Evolutionary conservation across 2,329 filamentous ascomycete species (phyloP), one percentile per base, ranked within the genome.

Genomic region (Colletotrichum eremochloae): DNA sequence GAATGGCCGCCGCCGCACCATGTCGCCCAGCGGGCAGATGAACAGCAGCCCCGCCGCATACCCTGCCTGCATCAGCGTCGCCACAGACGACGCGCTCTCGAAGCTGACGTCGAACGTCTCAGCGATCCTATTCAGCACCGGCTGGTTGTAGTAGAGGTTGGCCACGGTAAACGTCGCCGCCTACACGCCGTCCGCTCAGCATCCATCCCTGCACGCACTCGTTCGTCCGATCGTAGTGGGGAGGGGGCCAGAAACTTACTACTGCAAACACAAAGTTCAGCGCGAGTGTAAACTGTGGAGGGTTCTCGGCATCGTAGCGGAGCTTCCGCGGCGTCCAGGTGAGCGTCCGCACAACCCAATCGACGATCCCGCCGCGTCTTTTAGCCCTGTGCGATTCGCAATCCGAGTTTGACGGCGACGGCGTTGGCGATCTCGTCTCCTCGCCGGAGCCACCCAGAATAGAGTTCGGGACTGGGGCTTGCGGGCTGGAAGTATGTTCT

Each of bases 141-240:
- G 93, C 76, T 95, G 93, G 71, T 89, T 93, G 81, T 96, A 95
- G 82, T 96, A 96, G 3, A 96, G 84, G 76, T 95, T 95, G 24
- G 93, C 93, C 8, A 95, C 93, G 0, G 92, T 94, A 75, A 94
- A 90, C 5, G 90, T 87, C 0, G 84, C 82, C 3, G 87, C 82
- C 87, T 89, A 31, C 56, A 31, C 56, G 36, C 7, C 3, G 12
- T 0, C 20, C 20, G 18, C 7, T 69, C 24, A 63, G 65, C 33
- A 60, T 12, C 18, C 18, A n/a, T 46, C 44, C 44, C 11, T 29
- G 24, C 2, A 9, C 3, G 36, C 11, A 18, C 20, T 31, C 44
- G 4, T 20, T 61, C 14, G 40, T 36, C 18, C 7, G 20, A 63
- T 46, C 24, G 9, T 33, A 55, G 44, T 46, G 44, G 42, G 18